These are phyloP conservation scores for Aciculosporium take DNA, from an alignment of 2,329 filamentous ascomycete genomes.

Conservation along the genomic window DNA sequence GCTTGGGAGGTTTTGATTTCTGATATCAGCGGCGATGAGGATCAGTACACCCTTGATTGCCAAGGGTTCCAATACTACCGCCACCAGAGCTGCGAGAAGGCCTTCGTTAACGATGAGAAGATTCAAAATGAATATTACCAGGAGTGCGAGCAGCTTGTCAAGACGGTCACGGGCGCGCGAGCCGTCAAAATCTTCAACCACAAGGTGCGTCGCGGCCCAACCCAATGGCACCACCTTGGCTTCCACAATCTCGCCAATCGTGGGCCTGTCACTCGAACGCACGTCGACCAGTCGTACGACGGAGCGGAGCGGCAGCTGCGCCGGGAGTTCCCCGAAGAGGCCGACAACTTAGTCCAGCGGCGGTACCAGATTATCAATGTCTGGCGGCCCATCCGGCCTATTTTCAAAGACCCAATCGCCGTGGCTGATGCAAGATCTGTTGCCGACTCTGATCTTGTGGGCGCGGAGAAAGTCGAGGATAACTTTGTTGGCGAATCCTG, in stretches of 20 bases:
- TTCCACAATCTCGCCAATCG: slow-evolving; percentile 43
- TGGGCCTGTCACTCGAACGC: slow-evolving; percentile 23
- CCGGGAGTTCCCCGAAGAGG: slow-evolving; percentile 30
- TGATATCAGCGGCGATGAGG: slow-evolving; percentile 27
- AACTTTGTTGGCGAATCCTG: slow-evolving; percentile 35
- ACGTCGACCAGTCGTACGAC: slow-evolving; percentile 41
- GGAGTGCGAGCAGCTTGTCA: slow-evolving; percentile 53
- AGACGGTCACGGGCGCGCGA: slow-evolving; percentile 41
- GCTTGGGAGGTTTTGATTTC: slow-evolving; percentile 29
- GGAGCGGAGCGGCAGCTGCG: slow-evolving; percentile 20
- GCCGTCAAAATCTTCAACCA: slow-evolving; percentile 59
- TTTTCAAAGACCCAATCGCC: slow-evolving; percentile 32
- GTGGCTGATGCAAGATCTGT: slow-evolving; percentile 38
- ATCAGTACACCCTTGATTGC: slow-evolving; percentile 24
- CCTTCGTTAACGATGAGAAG: slow-evolving; percentile 36
- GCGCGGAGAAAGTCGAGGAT: slow-evolving; percentile 34
- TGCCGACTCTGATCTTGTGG: slow-evolving; percentile 34
- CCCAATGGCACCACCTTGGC: slow-evolving; percentile 52
- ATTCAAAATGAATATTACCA: slow-evolving; percentile 56
- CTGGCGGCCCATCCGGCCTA: slow-evolving; percentile 24
- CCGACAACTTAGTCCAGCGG: slow-evolving; percentile 19
- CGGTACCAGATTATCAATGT: slow-evolving; percentile 42
- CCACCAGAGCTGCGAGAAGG: slow-evolving; percentile 17
- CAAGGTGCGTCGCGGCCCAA: slow-evolving; percentile 43
- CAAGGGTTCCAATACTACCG: slow-evolving; percentile 27